Evolutionary conservation across 2,329 filamentous ascomycete species (phyloP).

Genomic region (Keithomyces neogunnii): DNA sequence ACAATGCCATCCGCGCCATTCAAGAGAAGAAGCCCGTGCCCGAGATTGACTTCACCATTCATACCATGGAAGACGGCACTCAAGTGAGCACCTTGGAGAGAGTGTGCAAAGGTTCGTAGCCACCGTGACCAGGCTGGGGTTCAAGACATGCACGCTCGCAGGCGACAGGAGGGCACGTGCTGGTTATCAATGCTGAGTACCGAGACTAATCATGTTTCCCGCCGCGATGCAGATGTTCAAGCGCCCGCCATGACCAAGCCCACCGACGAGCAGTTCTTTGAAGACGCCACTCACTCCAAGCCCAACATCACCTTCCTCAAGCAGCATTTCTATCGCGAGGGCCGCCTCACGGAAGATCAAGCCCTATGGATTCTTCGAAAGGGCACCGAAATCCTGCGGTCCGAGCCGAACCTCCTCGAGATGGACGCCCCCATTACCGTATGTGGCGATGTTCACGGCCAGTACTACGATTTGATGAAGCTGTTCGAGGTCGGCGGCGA

Average conservation of each 20-base stretch:
- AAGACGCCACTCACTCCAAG: slow-evolving; percentile 75
- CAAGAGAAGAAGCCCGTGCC: slow-evolving; percentile 90
- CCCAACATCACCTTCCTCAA: slow-evolving; percentile 92
- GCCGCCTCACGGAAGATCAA: slow-evolving; percentile 93
- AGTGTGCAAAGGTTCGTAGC: slow-evolving; percentile 85
- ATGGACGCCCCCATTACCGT: slow-evolving; percentile 99
- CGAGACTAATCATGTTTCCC: background rate
- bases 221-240: slow-evolving; percentile 70
- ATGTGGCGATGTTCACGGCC: slow-evolving; percentile 95
- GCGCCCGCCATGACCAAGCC: slow-evolving; percentile 90
- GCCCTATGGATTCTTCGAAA: slow-evolving; percentile 89
- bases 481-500: slow-evolving; percentile 97
- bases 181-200: background rate
- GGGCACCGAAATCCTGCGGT: slow-evolving; percentile 77
- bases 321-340: slow-evolving; percentile 97
- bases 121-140: background rate
- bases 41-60: slow-evolving; percentile 97
- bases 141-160: background rate
- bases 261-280: slow-evolving; percentile 90
- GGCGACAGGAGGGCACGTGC: background rate
- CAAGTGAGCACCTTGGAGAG: slow-evolving; percentile 94
- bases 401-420: slow-evolving; percentile 92
- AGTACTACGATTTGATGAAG: slow-evolving; percentile 99
- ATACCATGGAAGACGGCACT: slow-evolving; percentile 94
- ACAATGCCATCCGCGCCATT: slow-evolving; percentile 87